Percentiles rank a stretch among this genome's conserved stretches.
phyloP scores from a whole-genome alignment of 2,329 filamentous ascomycete species.

The Diplodia mutila region DNA sequence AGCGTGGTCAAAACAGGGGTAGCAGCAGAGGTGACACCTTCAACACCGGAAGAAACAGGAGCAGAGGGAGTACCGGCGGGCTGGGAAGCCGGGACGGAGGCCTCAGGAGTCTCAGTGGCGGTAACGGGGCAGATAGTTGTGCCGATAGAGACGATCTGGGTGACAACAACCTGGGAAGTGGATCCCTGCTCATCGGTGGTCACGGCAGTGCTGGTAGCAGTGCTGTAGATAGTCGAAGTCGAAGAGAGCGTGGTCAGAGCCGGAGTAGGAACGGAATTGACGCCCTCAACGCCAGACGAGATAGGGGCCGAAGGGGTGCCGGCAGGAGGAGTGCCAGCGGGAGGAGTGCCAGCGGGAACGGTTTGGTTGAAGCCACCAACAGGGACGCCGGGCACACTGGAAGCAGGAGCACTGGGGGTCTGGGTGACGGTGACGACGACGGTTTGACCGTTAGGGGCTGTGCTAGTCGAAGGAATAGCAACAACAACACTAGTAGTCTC shows the following conservation, averaged over 20 bases:
- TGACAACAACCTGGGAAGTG: conserved; percentile 25
- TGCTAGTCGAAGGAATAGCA: neutral
- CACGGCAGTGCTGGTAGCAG: neutral
- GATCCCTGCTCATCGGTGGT: conserved; percentile 12
- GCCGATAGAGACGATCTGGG: conserved; percentile 47
- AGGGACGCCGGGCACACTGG: conserved; percentile 17
- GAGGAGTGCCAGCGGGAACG: neutral
- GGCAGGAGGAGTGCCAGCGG: neutral
- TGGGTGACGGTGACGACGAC: neutral
- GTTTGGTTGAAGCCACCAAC: conserved; percentile 28
- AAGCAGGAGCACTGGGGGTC: neutral
- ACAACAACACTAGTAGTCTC: neutral
- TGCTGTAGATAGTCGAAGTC: conserved; percentile 32
- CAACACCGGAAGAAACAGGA: neutral
- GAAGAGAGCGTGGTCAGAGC: conserved; percentile 49
- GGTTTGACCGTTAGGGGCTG: conserved; percentile 6
- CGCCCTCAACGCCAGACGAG: no score
- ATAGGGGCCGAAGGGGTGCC: no score
- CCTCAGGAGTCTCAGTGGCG: conserved; percentile 11
- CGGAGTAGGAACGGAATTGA: no score
- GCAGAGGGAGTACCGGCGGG: neutral
- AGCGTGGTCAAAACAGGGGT: neutral
- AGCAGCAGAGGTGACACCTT: neutral
- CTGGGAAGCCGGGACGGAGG: conserved; percentile 26
- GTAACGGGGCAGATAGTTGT: conserved; percentile 6